phyloP scores from a whole-genome alignment of 1,284 basidiomycete species.

The Mycena citricolor region DNA sequence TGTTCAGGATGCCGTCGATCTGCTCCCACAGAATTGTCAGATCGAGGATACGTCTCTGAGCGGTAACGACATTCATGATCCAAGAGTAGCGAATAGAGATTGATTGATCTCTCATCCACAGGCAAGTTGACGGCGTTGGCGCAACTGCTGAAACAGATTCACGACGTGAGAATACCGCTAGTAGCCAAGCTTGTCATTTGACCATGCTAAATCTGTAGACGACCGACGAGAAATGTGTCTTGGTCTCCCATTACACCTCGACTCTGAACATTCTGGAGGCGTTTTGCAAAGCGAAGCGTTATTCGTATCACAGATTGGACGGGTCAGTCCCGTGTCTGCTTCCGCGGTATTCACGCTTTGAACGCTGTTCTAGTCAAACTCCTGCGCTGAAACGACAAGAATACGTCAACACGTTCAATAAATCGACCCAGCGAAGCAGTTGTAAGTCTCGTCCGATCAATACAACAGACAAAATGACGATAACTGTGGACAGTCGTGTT shows the following conservation, averaged over 20 bases:
- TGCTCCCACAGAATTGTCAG: constrained; percentile 65
- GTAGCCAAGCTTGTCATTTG: constrained; percentile 1
- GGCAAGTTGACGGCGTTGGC: constrained; percentile 84
- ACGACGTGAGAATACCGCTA: constrained; percentile 42
- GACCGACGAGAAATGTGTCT: constrained; percentile 90
- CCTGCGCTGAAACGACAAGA: constrained; percentile 80
- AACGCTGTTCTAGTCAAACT: constrained; percentile 58
- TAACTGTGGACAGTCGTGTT: constrained; percentile 68
- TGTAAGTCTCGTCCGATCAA: constrained; percentile 50
- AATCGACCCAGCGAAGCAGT: constrained; percentile 61
- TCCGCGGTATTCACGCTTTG: constrained; percentile 1
- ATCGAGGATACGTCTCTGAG: constrained; percentile 75
- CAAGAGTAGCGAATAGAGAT: neutral
- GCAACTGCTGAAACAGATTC: constrained; percentile 67
- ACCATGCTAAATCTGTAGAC: constrained; percentile 35
- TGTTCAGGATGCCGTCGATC: constrained; percentile 59
- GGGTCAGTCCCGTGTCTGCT: constrained; percentile 52
- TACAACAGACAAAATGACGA: no score
- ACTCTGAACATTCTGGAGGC: constrained; percentile 92
- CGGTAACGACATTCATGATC: constrained; percentile 44
- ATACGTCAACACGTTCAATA: constrained; percentile 81
- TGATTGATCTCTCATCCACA: constrained; percentile 29
- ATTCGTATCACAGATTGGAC: constrained; percentile 85
- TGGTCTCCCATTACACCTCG: constrained; percentile 89
- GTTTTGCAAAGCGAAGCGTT: constrained; percentile 76